Percentiles rank a stretch among this genome's conserved stretches.
These are phyloP conservation scores for Aspergillus funiculosus DNA, from an alignment of 495 filamentous ascomycete genomes.

Conservation along the genomic window DNA sequence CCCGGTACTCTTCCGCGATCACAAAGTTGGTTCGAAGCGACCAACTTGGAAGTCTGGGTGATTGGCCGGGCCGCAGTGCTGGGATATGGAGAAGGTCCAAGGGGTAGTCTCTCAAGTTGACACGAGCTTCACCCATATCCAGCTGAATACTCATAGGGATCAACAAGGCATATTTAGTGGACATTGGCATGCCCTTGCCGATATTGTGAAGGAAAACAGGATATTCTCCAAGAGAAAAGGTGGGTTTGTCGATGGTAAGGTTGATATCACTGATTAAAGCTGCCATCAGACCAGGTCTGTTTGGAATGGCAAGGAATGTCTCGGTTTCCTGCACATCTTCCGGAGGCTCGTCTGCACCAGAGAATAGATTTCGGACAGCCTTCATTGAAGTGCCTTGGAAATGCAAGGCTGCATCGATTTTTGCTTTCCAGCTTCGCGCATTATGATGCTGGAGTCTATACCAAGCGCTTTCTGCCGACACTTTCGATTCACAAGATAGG, in stretches of 20 bases:
- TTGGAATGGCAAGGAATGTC: conserved; percentile 77
- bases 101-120: conserved; percentile 87
- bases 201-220: conserved; percentile 78
- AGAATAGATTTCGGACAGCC: conserved; percentile 74
- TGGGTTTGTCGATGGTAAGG: conserved; percentile 84
- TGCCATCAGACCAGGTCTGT: conserved; percentile 78
- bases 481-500: conserved; percentile 61
- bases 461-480: conserved; percentile 68
- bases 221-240: conserved; percentile 74
- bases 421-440: conserved; percentile 84
- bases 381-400: conserved; percentile 67
- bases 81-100: conserved; percentile 89
- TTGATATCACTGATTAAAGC: conserved; percentile 78
- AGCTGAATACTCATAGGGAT: conserved; percentile 86
- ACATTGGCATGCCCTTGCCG: conserved; percentile 90
- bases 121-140: conserved; percentile 82
- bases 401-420: conserved; percentile 71
- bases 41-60: conserved; percentile 71
- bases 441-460: conserved; percentile 72
- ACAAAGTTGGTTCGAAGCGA: conserved; percentile 89
- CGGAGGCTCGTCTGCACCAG: conserved; percentile 74
- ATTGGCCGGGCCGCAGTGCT: conserved; percentile 70
- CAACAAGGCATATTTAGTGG: conserved; percentile 83
- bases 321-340: conserved; percentile 78
- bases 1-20: conserved; percentile 87